Evolutionary conservation across 495 filamentous ascomycete genomes (phyloP).

Genomic region (Neohortaea acidophila): DNA sequence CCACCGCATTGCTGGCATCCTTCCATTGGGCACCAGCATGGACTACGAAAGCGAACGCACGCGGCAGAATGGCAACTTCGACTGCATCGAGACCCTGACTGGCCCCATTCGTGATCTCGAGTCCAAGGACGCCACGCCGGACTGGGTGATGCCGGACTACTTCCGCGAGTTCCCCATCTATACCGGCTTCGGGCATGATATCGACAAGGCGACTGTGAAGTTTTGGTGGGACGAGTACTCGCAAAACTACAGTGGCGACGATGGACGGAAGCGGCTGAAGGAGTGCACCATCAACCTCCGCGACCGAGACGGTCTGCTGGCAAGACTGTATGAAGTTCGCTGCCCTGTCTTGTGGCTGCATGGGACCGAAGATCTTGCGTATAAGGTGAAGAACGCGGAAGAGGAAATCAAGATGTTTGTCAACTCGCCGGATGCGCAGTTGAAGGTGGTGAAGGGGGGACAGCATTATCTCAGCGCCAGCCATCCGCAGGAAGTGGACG

Average conservation of each 20-base stretch:
- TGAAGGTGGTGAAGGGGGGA: slow-evolving; percentile 36
- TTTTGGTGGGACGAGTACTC: slow-evolving; percentile 41
- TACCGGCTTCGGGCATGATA: slow-evolving; percentile 38
- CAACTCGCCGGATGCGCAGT: slow-evolving; percentile 32
- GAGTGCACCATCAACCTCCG: slow-evolving; percentile 42
- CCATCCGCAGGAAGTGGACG: slow-evolving; percentile 38
- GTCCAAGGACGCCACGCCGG: slow-evolving; percentile 27
- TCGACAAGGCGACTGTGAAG: slow-evolving; percentile 23
- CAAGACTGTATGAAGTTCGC: slow-evolving; percentile 36
- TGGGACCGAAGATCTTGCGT: slow-evolving; percentile 42
- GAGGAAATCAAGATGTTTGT: slow-evolving; percentile 46
- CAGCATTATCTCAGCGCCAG: slow-evolving; percentile 42
- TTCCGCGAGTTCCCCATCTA: slow-evolving; percentile 39
- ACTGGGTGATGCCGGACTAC: slow-evolving; percentile 38
- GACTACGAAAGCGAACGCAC: slow-evolving; percentile 41
- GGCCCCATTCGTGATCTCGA: slow-evolving; percentile 34
- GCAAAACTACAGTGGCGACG: slow-evolving; percentile 40
- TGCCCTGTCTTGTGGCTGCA: slow-evolving; percentile 43
- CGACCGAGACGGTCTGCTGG: slow-evolving; percentile 40
- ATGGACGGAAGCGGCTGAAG: slow-evolving; percentile 36
- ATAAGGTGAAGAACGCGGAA: slow-evolving; percentile 29
- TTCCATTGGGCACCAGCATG: slow-evolving; percentile 45
- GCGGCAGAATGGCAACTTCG: slow-evolving; percentile 41
- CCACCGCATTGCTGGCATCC: slow-evolving; percentile 37
- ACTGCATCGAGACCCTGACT: slow-evolving; percentile 29